A percentile compares a stretch with the other conserved stretches of the same genome.
Conservation (phyloP, 495 filamentous ascomycete genomes). For the Cryomyces minteri region DNA sequence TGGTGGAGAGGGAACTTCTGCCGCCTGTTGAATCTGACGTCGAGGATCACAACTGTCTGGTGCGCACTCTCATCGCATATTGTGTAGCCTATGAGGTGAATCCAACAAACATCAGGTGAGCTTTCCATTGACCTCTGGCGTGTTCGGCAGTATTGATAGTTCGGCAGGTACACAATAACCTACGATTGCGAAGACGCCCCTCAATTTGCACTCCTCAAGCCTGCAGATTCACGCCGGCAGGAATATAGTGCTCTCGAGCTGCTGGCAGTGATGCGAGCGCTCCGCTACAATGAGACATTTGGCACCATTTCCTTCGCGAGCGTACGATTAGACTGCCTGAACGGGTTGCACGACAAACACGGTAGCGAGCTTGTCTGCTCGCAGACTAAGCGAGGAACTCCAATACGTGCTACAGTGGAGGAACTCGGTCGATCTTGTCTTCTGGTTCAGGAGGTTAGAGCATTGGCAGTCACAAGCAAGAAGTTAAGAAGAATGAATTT, state of each 20-base stretch:
- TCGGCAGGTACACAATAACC: constrained; percentile 46
- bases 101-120: constrained; percentile 15
- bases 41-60: constrained; percentile 65
- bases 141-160: too few species aligned
- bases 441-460: constrained; percentile 55
- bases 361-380: constrained; percentile 45
- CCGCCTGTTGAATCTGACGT: constrained; percentile 35
- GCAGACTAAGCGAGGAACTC: constrained; percentile 35
- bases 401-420: constrained; percentile 35
- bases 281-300: constrained; percentile 88
- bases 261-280: constrained; percentile 65
- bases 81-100: constrained; percentile 46
- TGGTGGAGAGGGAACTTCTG: constrained; percentile 43
- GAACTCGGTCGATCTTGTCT: constrained; percentile 40
- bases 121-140: too few species aligned
- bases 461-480: constrained; percentile 48
- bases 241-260: constrained; percentile 59
- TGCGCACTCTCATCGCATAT: constrained; percentile 72
- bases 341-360: constrained; percentile 38
- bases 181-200: constrained; percentile 63
- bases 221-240: constrained; percentile 31
- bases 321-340: constrained; percentile 49
- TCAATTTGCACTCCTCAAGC: constrained; percentile 61
- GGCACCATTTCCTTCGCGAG: constrained; percentile 65
- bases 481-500: constrained; percentile 45